Base-by-base conservation (phyloP, 2,329 filamentous ascomycete species). In the Fusarium tuaranense region DNA sequence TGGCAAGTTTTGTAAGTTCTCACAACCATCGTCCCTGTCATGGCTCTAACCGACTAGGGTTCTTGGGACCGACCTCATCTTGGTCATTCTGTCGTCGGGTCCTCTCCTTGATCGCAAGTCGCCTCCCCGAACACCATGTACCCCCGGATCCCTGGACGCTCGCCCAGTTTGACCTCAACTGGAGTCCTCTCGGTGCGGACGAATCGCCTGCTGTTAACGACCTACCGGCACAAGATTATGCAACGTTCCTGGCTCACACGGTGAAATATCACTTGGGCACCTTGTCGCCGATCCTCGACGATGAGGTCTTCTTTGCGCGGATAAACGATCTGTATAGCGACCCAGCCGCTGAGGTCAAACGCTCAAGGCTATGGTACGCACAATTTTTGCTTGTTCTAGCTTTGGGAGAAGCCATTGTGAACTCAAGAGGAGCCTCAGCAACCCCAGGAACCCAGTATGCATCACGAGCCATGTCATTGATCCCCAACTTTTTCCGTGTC, bases 61-160 rank as follows among this genome's bases (percentile, higher is more conserved):
- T 57, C 27, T 4, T 57, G n/a, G 53, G 53, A 9, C 53, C 53
- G 3, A 57, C 53, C 1, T 57, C 53, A 8, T 57, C 53, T 9
- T 57, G 53, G 53, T 57, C 30, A 18, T 57, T 57, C 30, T 57
- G 32, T 10, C 53, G 53, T 3, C 53, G 53, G 10, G 53, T 57
- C 32, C 53, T 57, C n/a, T 32, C 53, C 12, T 16, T 57, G 16
- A 36, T 57, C 25, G 30, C 53, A 13, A 57, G 53, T 10, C 27
- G 30, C 6, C 27, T 57, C 10, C 53, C 53, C 10, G 53, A 34
- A 18, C 27, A 32, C 13, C n/a, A 57, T 22, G 30, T 34, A 4
- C 53, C 53, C 1, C 53, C 53, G 1, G 53, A 57, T 10, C 53
- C 53, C 7, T 57, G 53, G 53, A 57, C 53, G 2, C 53, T 57